phyloP scores from a whole-genome alignment of 805 yeast species.

The Scheffersomyces lignosus region DNA sequence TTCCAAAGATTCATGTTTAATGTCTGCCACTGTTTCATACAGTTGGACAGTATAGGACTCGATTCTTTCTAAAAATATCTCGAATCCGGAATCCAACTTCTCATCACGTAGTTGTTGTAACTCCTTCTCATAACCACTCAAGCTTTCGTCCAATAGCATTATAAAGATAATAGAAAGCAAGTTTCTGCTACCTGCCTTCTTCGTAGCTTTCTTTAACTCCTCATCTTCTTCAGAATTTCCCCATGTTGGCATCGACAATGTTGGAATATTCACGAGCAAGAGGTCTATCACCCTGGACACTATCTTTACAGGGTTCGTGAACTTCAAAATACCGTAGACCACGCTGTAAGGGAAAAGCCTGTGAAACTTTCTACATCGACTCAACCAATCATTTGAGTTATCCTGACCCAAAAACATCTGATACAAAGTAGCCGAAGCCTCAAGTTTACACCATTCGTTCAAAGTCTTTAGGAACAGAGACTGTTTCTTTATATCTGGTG shows the following conservation, averaged over 20 bases:
- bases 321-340: conserved; percentile 71
- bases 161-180: conserved; percentile 74
- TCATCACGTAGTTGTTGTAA: conserved; percentile 46
- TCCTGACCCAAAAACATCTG: conserved; percentile 81
- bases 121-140: conserved; percentile 59
- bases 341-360: conserved; percentile 75
- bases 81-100: conserved; percentile 27
- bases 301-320: conserved; percentile 85
- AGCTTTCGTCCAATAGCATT: conserved; percentile 72
- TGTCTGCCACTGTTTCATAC: conserved; percentile 10
- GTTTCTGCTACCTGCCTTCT: conserved; percentile 22
- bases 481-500: conserved; percentile 52
- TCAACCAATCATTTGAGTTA: conserved; percentile 71
- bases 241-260: conserved; percentile 20
- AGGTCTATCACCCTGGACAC: conserved; percentile 78
- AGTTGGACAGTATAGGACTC: conserved; percentile 21
- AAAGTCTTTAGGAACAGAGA: conserved; percentile 69
- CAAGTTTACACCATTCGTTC: conserved; percentile 79
- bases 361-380: conserved; percentile 72
- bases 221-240: conserved; percentile 8
- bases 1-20: conserved; percentile 15
- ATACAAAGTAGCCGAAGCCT: conserved; percentile 80
- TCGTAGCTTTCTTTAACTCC: conserved; percentile 6
- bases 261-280: conserved; percentile 56
- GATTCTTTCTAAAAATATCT: conserved; percentile 27